A percentile compares a stretch with the other conserved stretches of the same genome.
phyloP scores from a whole-genome alignment of 176 grass and related monocot species.

The Poa annua region DNA sequence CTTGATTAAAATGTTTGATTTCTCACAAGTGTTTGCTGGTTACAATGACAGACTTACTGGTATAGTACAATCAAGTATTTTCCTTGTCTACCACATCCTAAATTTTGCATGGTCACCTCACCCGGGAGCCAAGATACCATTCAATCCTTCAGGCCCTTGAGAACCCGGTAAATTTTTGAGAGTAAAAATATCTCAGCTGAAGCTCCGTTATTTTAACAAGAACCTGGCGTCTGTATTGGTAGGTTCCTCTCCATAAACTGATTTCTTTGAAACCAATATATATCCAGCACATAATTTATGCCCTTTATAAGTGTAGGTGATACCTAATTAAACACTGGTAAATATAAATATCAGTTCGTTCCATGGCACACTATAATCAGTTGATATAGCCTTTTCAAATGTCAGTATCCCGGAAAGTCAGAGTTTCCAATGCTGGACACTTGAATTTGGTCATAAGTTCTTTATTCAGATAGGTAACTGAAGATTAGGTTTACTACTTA shows the following conservation, averaged over 20 bases:
- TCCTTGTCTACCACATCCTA: not conserved
- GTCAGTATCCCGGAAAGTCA: not conserved
- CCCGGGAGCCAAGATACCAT: not conserved
- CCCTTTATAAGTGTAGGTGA: not conserved
- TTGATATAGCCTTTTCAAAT: not conserved
- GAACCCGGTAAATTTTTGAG: not conserved
- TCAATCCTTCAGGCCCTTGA: not conserved
- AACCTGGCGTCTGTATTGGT: not conserved
- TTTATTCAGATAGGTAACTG: not conserved
- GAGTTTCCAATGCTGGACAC: not conserved
- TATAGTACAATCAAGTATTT: not conserved
- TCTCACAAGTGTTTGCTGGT: not conserved
- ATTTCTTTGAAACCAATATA: not conserved
- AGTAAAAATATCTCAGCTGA: not conserved
- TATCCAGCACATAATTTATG: not conserved
- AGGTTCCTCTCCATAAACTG: not conserved
- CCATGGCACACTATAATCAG: not conserved
- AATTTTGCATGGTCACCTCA: not conserved
- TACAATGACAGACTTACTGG: not conserved
- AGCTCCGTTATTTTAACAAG: not conserved
- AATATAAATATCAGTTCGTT: not conserved
- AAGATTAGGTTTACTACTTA: not conserved
- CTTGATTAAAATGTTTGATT: slow-evolving; percentile 5
- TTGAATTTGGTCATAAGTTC: slow-evolving; percentile 10
- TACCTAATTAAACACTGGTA: not conserved